phyloP scores from a whole-genome alignment of 2,329 filamentous ascomycete species.

The Beauveria rudraprayagi region DNA sequence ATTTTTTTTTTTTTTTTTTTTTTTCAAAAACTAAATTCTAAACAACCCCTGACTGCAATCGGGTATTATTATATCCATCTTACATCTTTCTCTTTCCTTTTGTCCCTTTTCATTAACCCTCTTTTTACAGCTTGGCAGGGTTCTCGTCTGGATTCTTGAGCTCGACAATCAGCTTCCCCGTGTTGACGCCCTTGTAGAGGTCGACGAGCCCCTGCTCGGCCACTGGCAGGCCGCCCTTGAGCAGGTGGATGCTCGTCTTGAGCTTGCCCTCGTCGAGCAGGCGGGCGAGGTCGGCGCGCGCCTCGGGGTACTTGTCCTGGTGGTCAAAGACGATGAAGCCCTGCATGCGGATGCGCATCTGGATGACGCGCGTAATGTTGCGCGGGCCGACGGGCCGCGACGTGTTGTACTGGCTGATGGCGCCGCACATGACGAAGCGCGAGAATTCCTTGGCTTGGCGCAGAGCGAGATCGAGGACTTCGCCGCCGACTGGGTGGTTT shows the following conservation, averaged over 20 bases:
- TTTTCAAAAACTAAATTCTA: not conserved
- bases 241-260: conserved; percentile 62
- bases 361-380: conserved; percentile 45
- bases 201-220: conserved; percentile 57
- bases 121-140: conserved; percentile 21
- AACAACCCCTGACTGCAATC: not conserved
- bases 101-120: not conserved
- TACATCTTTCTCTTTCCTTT: not conserved
- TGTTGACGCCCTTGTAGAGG: conserved; percentile 64
- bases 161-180: conserved; percentile 44
- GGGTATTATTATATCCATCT: not conserved
- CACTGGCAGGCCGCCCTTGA: conserved; percentile 57
- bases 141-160: conserved; percentile 23
- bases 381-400: conserved; percentile 46
- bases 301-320: conserved; percentile 47
- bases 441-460: conserved; percentile 51
- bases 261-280: conserved; percentile 68
- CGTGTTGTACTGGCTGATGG: conserved; percentile 62
- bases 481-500: conserved; percentile 48
- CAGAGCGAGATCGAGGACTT: conserved; percentile 61
- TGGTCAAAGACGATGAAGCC: conserved; percentile 72
- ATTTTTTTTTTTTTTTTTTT: too few relatives aligned
- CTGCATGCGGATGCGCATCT: conserved; percentile 54
- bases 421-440: conserved; percentile 66
- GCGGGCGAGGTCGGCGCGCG: conserved; percentile 52